Evolutionary conservation across 257 asterid species (phyloP).

Genomic region (Salvia miltiorrhiza): DNA sequence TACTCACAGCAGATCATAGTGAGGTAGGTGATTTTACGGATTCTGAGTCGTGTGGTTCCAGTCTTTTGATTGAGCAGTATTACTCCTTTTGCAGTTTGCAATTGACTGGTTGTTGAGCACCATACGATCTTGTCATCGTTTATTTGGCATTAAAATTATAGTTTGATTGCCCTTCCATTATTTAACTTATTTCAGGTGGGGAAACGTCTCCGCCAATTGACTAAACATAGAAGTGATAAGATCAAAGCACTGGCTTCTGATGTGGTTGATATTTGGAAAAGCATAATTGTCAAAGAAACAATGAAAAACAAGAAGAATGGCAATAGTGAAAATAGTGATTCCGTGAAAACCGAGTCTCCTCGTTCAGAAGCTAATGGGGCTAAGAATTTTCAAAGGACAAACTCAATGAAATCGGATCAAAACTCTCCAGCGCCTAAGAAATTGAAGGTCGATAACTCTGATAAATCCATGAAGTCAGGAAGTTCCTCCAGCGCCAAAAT

Average conservation of each 20-base stretch:
- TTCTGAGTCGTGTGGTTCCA: background rate
- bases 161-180: background rate
- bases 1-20: background rate
- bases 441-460: constrained; percentile 44
- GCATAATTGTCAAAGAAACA: constrained; percentile 69
- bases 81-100: background rate
- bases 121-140: background rate
- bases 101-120: background rate
- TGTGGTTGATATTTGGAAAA: constrained; percentile 81
- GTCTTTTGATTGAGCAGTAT: background rate
- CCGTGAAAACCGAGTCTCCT: constrained; percentile 36
- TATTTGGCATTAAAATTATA: background rate
- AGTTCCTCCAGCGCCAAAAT: constrained; percentile 30
- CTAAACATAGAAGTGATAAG: constrained; percentile 75
- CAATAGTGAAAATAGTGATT: constrained; percentile 30
- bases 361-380: constrained; percentile 32
- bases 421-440: constrained; percentile 28
- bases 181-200: constrained; percentile 59
- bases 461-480: constrained; percentile 30
- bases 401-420: constrained; percentile 50
- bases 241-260: constrained; percentile 80
- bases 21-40: background rate
- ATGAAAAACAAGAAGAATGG: constrained; percentile 49
- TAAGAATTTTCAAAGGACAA: constrained; percentile 40
- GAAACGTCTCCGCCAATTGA: constrained; percentile 75